Conservation (phyloP, 345 rosid species). For the Brassica carinata region DNA sequence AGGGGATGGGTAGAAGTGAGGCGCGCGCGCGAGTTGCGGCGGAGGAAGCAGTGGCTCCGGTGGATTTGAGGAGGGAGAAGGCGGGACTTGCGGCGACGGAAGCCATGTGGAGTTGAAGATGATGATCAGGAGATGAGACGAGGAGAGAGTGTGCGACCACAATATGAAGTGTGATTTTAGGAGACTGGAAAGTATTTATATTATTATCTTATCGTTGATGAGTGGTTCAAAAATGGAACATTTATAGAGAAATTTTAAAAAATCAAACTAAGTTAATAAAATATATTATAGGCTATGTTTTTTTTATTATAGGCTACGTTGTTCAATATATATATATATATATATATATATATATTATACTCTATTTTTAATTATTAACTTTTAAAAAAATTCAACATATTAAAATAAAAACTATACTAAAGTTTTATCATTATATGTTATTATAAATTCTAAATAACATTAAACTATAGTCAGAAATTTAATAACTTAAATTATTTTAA, state of each 20-base stretch:
- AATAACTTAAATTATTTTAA: no score
- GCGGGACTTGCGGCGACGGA: slow-evolving; percentile 70
- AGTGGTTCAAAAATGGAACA: slow-evolving; percentile 45
- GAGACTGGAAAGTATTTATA: slow-evolving; percentile 1
- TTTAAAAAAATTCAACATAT: no score
- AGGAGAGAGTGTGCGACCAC: slow-evolving; percentile 32
- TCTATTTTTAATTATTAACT: no score
- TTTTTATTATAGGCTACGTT: no score
- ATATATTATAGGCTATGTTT: no score
- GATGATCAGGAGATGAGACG: slow-evolving; percentile 1
- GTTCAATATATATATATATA: no score
- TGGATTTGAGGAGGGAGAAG: slow-evolving; percentile 59
- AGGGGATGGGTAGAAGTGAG: slow-evolving; percentile 47
- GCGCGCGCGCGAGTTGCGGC: slow-evolving; percentile 44
- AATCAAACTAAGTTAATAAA: no score
- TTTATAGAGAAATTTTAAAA: background rate
- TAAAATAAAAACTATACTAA: no score
- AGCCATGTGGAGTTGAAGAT: slow-evolving; percentile 48
- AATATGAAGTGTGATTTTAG: background rate
- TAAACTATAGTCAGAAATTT: no score
- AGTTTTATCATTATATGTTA: no score
- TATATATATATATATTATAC: no score
- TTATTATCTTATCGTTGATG: slow-evolving; percentile 59
- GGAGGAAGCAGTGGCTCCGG: slow-evolving; percentile 34
- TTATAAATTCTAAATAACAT: no score